Evolutionary conservation across 352 stramenopile genomes (phyloP).

Genomic region (Plasmopara halstedii): DNA sequence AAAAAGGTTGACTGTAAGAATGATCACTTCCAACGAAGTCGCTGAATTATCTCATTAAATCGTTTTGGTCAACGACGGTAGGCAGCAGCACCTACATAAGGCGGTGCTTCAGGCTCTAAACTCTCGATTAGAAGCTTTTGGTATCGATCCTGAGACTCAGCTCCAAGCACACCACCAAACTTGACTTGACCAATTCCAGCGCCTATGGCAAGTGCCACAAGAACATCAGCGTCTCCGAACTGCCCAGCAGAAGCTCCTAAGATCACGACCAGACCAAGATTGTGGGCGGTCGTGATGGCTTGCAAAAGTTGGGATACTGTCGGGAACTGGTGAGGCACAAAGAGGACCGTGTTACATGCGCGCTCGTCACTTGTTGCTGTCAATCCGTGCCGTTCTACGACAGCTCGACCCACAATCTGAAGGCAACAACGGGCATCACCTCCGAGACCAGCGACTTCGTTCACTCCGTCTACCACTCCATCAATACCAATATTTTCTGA

Average conservation of each 20-base stretch:
- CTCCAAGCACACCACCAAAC: conserved; percentile 45
- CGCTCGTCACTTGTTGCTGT: conserved; percentile 40
- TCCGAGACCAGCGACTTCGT: conserved; percentile 18
- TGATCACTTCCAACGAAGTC: background rate
- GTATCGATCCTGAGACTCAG: conserved; percentile 44
- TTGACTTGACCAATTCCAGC: conserved; percentile 58
- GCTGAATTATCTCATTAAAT: conserved; percentile 1
- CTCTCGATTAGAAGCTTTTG: conserved; percentile 43
- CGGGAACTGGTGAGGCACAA: conserved; percentile 46
- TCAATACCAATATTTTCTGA: conserved; percentile 4
- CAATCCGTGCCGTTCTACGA: conserved; percentile 32
- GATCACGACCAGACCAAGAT: conserved; percentile 45
- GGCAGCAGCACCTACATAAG: conserved; percentile 31
- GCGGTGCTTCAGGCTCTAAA: conserved; percentile 32
- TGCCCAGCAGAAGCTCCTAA: conserved; percentile 34
- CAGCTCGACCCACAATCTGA: conserved; percentile 35
- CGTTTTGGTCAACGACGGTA: conserved; percentile 14
- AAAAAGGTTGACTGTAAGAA: too few species aligned
- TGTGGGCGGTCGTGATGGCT: conserved; percentile 34
- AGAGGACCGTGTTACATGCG: conserved; percentile 51
- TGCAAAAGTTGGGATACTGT: conserved; percentile 41
- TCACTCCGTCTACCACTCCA: background rate
- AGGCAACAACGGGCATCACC: conserved; percentile 38
- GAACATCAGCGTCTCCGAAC: conserved; percentile 27
- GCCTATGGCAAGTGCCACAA: conserved; percentile 42